A percentile compares a stretch with the other conserved stretches of the same genome.
Conservation (phyloP, 805 yeast species). For the Saccharomycopsis sp. region DNA sequence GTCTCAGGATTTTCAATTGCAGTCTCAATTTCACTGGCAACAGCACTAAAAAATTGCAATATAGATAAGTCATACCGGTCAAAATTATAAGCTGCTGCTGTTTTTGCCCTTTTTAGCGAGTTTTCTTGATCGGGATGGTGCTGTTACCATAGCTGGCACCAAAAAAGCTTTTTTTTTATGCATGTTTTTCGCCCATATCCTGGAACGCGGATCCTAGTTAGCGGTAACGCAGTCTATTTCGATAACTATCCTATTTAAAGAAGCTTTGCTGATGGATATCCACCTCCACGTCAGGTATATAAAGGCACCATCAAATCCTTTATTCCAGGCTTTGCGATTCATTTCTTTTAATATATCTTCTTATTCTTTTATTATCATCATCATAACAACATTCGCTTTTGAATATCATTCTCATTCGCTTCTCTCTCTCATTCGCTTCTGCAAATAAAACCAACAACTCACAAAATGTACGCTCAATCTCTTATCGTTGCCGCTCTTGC, state of each 20-base stretch:
- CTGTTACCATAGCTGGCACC: neutral
- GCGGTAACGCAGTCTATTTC: neutral
- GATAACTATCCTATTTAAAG: neutral
- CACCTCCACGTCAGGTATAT: neutral
- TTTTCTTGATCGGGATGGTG: neutral
- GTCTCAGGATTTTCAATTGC: neutral
- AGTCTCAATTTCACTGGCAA: neutral
- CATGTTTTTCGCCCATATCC: neutral
- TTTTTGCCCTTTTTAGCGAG: neutral
- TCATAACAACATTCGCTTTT: neutral
- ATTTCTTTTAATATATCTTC: neutral
- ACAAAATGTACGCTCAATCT: neutral
- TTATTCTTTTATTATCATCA: too few relatives aligned
- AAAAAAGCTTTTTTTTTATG: too few relatives aligned
- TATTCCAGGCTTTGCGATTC: neutral
- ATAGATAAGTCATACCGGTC: neutral
- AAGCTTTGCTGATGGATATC: neutral
- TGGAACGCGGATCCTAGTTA: neutral
- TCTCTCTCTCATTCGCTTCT: neutral
- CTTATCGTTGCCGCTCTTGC: neutral
- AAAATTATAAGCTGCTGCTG: too few relatives aligned
- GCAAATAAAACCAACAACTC: neutral
- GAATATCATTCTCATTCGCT: neutral
- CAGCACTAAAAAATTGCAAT: neutral
- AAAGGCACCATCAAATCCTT: neutral